Percentiles rank a stretch among this genome's conserved stretches.
Conservation (phyloP, 768 basidiomycete species). For the Arthromyces matolae region DNA sequence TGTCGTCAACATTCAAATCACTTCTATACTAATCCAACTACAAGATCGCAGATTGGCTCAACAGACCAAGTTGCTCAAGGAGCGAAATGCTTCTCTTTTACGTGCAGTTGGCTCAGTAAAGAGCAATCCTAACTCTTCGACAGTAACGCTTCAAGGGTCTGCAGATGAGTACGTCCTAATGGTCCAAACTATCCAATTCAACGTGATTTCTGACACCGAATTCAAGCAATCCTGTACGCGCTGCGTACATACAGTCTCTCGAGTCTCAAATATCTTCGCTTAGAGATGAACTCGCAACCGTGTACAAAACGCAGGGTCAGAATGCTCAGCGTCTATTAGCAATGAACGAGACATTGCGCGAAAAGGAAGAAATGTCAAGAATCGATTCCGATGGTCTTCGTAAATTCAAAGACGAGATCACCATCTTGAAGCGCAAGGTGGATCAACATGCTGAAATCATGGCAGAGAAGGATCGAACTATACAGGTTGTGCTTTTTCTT, state of each 20-base stretch:
- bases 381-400: constrained; percentile 78
- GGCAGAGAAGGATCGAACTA: constrained; percentile 83
- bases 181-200: constrained; percentile 2
- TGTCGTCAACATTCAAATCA: constrained; percentile 24
- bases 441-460: constrained; percentile 82
- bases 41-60: constrained; percentile 89
- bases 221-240: constrained; percentile 75
- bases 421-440: constrained; percentile 66
- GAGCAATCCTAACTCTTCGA: constrained; percentile 55
- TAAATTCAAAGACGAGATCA: constrained; percentile 73
- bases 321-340: constrained; percentile 89
- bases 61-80: constrained; percentile 87
- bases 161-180: constrained; percentile 58
- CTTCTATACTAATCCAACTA: constrained; percentile 7
- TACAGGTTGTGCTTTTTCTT: constrained; percentile 55
- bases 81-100: constrained; percentile 85
- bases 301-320: constrained; percentile 95
- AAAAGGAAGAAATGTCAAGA: constrained; percentile 85
- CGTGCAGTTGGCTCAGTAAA: constrained; percentile 78
- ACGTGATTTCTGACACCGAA: constrained; percentile 13
- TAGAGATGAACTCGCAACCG: constrained; percentile 87
- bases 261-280: constrained; percentile 92
- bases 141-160: constrained; percentile 55
- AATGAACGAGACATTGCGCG: constrained; percentile 93
- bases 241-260: constrained; percentile 86